Percentiles rank a stretch among this genome's conserved stretches.
phyloP scores from a whole-genome alignment of 2,329 filamentous ascomycete genomes.

The Cryphonectria japonica region DNA sequence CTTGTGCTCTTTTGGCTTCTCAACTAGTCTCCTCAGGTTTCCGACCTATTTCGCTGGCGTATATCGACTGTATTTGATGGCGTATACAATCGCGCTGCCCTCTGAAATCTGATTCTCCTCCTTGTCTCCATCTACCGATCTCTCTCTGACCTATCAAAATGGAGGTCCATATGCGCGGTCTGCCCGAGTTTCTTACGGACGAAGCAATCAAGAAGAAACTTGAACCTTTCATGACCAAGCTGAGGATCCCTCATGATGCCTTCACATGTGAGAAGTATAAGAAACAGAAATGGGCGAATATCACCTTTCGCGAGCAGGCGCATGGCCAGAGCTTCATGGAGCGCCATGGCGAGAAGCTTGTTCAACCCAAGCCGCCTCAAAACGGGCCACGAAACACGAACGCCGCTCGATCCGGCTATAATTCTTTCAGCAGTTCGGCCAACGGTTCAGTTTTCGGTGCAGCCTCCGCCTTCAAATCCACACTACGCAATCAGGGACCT shows the following conservation, averaged over 20 bases:
- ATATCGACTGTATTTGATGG: neutral
- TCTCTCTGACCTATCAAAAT: slow-evolving; percentile 37
- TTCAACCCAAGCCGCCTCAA: slow-evolving; percentile 28
- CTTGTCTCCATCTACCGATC: neutral
- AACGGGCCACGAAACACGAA: neutral
- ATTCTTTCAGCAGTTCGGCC: neutral
- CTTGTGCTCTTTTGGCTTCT: neutral
- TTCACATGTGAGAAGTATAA: slow-evolving; percentile 50
- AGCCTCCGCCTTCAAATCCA: neutral
- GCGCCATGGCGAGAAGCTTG: slow-evolving; percentile 35
- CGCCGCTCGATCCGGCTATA: slow-evolving; percentile 14
- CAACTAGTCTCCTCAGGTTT: neutral
- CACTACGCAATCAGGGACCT: slow-evolving; percentile 9
- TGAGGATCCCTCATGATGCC: slow-evolving; percentile 43
- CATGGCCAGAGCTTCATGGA: slow-evolving; percentile 50
- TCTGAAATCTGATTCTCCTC: neutral
- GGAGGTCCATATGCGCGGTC: slow-evolving; percentile 50
- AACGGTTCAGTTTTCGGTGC: neutral
- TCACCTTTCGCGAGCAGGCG: slow-evolving; percentile 46
- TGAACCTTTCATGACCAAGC: slow-evolving; percentile 41
- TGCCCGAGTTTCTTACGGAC: slow-evolving; percentile 47
- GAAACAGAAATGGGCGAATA: slow-evolving; percentile 40
- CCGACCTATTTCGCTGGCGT: neutral
- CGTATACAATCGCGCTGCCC: neutral
- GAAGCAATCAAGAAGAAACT: slow-evolving; percentile 45